Base-by-base conservation (phyloP, 2,329 filamentous ascomycete genomes). In the Camillea tinctor region DNA sequence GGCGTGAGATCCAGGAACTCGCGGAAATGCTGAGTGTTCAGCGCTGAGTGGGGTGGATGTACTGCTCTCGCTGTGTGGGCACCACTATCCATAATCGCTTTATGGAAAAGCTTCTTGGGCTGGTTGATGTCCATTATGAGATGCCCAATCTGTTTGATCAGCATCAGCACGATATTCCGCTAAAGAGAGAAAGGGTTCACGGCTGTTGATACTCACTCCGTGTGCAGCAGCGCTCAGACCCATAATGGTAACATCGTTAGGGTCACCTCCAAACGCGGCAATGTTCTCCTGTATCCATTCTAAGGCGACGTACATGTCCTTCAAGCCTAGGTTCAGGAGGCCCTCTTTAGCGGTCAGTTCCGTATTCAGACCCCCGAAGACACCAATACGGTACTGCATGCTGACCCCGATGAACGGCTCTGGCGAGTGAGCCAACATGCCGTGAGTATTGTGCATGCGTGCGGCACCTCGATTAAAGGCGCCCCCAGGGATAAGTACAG, bases 361-460 rank as follows among this genome's bases (percentile, higher is more conserved):
- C 7, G 78, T 84, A 11, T 82, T 80, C 8, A 89, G 67, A 64
- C 88, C 87, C 0, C 87, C 87, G 71, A 87, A 80, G 3, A 81
- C 82, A 9, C 80, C 79, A 55, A 86, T 77, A n/a, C 84, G 70
- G 22, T 73, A 73, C 64, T 79, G 77, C 68, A 83, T 77, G 64
- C 75, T 77, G 4, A 82, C 77, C 17, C 73, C 81, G 49, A 84
- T 78, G 56, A 83, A 79, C 0, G 81, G 79, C 54, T 79, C 70
- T 23, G 72, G 67, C 0, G 74, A 73, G 64, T 78, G 84, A 1
- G 78, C 80, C 23, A 86, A 75, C 79, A 86, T 81, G 0, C 78
- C 77, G 0, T 77, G 75, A 1, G 80, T 79, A 40, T 84, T 77
- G 62, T 85, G 79, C 77, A 74, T 73, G 7, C 70, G 53, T 4